Evolutionary conservation across 1,284 basidiomycete species (phyloP).

Genomic region (Cutaneotrichosporon sp.): DNA sequence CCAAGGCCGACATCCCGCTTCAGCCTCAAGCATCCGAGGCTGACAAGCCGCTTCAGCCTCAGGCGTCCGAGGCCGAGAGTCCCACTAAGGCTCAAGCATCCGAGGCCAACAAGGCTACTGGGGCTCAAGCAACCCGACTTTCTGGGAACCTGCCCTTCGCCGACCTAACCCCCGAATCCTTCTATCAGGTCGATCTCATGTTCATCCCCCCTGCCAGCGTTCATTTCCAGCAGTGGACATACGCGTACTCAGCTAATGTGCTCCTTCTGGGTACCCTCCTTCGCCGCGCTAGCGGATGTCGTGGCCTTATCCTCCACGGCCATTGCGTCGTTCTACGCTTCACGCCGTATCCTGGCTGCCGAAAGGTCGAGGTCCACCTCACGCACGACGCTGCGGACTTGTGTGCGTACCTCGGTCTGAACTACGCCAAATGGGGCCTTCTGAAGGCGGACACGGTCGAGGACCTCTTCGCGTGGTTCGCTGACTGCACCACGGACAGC

Average conservation of each 20-base stretch:
- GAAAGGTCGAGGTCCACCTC: constrained; percentile 23
- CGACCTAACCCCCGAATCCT: constrained; percentile 5
- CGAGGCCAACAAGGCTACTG: too few species aligned
- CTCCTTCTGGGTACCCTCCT: constrained; percentile 10
- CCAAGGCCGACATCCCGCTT: too few species aligned
- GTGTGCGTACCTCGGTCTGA: constrained; percentile 32
- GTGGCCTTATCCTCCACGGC: constrained; percentile 7
- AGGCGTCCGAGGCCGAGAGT: too few species aligned
- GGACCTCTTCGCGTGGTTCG: constrained; percentile 8
- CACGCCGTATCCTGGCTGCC: constrained; percentile 23
- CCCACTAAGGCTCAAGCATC: too few species aligned
- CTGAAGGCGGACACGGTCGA: neutral
- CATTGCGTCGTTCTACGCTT: constrained; percentile 21
- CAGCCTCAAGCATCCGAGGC: neutral
- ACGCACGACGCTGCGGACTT: constrained; percentile 21
- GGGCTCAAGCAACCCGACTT: too few species aligned
- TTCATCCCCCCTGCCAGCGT: constrained; percentile 12
- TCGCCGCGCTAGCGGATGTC: constrained; percentile 2
- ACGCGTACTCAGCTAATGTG: constrained; percentile 16
- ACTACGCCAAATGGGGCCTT: neutral
- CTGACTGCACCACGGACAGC: neutral
- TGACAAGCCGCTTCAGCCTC: neutral
- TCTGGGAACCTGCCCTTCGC: neutral
- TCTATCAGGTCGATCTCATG: constrained; percentile 37
- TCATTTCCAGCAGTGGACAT: constrained; percentile 11